These are phyloP conservation scores for Lachancea mirantina DNA, from an alignment of 805 yeast genomes.

Conservation along the genomic window DNA sequence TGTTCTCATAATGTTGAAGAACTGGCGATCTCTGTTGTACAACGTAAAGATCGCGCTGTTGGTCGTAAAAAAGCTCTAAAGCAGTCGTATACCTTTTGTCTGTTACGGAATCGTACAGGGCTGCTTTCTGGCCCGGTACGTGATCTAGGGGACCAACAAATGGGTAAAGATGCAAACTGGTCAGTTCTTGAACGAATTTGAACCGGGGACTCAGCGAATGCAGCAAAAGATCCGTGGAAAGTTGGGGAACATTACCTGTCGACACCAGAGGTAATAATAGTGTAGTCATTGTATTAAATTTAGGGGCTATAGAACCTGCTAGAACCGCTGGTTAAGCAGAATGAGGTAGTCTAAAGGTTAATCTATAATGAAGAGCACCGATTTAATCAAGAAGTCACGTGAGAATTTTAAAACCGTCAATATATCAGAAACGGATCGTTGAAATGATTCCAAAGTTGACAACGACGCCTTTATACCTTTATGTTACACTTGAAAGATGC, in stretches of 20 bases:
- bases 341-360: no score
- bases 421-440: no score
- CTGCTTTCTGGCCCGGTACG: constrained; percentile 16
- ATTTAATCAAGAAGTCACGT: no score
- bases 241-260: constrained; percentile 85
- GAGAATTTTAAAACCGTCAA: no score
- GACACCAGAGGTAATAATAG: constrained; percentile 76
- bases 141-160: constrained; percentile 75
- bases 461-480: no score
- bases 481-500: no score
- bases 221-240: constrained; percentile 64
- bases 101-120: constrained; percentile 11
- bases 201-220: constrained; percentile 47
- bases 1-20: constrained; percentile 50
- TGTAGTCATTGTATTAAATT: constrained; percentile 27
- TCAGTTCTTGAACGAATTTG: constrained; percentile 46
- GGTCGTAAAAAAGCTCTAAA: constrained; percentile 54
- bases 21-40: constrained; percentile 82
- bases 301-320: background rate
- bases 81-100: constrained; percentile 43
- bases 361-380: no score
- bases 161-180: constrained; percentile 62
- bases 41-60: constrained; percentile 39
- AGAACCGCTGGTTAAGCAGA: no score
- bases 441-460: no score